Evolutionary conservation across 2,329 filamentous ascomycete genomes (phyloP).

Genomic region (Bretziella fagacearum): DNA sequence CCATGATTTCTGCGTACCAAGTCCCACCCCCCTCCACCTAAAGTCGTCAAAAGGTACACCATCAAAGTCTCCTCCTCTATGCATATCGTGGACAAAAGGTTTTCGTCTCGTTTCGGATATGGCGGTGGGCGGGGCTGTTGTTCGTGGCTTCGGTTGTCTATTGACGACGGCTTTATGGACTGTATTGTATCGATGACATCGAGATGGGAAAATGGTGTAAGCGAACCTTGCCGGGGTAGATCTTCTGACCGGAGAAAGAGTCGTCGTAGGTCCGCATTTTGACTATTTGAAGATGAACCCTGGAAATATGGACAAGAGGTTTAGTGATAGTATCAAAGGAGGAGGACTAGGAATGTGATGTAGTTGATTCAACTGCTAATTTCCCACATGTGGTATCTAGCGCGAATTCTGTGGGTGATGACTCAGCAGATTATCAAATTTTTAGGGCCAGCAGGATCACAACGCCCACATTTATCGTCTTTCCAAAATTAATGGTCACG

Average conservation of each 20-base stretch:
- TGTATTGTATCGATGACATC: too few species aligned
- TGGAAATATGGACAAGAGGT: slow-evolving; percentile 25
- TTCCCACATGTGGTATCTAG: slow-evolving; percentile 12
- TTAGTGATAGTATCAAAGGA: slow-evolving; percentile 25
- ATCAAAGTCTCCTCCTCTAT: neutral
- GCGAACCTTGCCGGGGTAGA: slow-evolving; percentile 51
- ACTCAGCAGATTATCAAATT: slow-evolving; percentile 16
- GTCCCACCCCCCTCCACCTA: too few species aligned
- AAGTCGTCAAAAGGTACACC: too few species aligned
- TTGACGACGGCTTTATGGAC: neutral
- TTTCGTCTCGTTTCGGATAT: too few species aligned
- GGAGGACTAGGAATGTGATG: slow-evolving; percentile 15
- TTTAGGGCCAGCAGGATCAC: slow-evolving; percentile 20
- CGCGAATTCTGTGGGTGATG: slow-evolving; percentile 14
- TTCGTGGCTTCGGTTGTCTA: neutral
- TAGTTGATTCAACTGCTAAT: slow-evolving; percentile 14
- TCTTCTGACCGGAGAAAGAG: slow-evolving; percentile 48
- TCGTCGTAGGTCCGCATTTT: slow-evolving; percentile 54
- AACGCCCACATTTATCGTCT: slow-evolving; percentile 16
- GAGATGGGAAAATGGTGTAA: slow-evolving; percentile 12
- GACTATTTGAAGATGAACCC: slow-evolving; percentile 24
- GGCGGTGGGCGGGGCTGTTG: neutral
- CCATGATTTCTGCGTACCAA: too few species aligned
- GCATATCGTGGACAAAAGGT: too few species aligned
- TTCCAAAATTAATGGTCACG: slow-evolving; percentile 2